A percentile compares a stretch with the other conserved stretches of the same genome.
phyloP scores from a whole-genome alignment of 2,329 filamentous ascomycete genomes.

The Epichloe gansuensis region DNA sequence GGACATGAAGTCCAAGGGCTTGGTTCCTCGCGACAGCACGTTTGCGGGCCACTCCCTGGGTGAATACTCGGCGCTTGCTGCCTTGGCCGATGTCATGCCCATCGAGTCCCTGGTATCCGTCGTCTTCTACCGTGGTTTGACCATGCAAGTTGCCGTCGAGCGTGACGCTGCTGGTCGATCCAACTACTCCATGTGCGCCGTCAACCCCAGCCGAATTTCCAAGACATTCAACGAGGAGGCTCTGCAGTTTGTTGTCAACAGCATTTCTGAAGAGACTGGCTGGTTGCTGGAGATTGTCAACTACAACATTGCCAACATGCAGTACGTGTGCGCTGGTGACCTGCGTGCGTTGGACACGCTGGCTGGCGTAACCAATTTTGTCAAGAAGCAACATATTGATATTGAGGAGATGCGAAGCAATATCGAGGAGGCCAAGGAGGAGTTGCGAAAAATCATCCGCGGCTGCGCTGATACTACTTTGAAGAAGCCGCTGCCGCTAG shows the following conservation, averaged over 20 bases:
- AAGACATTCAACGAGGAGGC: slow-evolving; percentile 99
- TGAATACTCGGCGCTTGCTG: slow-evolving; percentile 94
- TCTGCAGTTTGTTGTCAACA: slow-evolving; percentile 91
- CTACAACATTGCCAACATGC: slow-evolving; percentile 70
- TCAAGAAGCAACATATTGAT: slow-evolving; percentile 95
- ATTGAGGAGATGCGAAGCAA: slow-evolving; percentile 85
- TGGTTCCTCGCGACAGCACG: slow-evolving; percentile 90
- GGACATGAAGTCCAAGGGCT: slow-evolving; percentile 94
- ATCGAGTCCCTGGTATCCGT: slow-evolving; percentile 97
- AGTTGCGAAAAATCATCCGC: slow-evolving; percentile 81
- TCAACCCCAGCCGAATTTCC: slow-evolving; percentile 95
- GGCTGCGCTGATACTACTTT: slow-evolving; percentile 78
- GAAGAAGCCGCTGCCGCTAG: slow-evolving; percentile 75
- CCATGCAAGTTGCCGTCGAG: slow-evolving; percentile 98
- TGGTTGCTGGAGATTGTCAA: slow-evolving; percentile 99
- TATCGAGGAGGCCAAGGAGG: slow-evolving; percentile 81
- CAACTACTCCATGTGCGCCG: slow-evolving; percentile 98
- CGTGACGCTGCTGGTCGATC: slow-evolving; percentile 84
- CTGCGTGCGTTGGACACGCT: slow-evolving; percentile 59
- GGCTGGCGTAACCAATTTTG: slow-evolving; percentile 77
- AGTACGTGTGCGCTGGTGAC: slow-evolving; percentile 61
- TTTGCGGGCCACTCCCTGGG: slow-evolving; percentile 97
- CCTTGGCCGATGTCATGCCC: slow-evolving; percentile 97
- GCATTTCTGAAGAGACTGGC: slow-evolving; percentile 81
- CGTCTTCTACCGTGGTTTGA: slow-evolving; percentile 96